Evolutionary conservation across 805 yeast species (phyloP), one percentile per base, ranked within the genome.

Genomic region (Ascoidea rubescens): DNA sequence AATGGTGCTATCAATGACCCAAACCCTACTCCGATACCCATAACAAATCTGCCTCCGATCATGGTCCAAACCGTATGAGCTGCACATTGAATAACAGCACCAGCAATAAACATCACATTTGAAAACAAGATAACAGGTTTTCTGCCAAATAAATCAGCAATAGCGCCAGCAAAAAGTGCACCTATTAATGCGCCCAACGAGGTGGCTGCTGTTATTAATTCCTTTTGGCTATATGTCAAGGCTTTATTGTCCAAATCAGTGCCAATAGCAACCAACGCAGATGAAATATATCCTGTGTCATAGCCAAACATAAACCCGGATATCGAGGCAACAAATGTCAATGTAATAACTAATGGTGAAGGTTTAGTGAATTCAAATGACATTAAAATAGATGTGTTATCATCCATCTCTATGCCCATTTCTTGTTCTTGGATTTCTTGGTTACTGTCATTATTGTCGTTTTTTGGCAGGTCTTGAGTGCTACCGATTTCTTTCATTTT

Each of bases 271-370:
- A 90, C 96, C 60, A 91, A 73, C 0, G 97, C 97, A 17, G 95
- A 82, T 4, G 98, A 91, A 46, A 91, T 90, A 67, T 91, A 91
- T 59, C 98, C 98, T 0, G 98, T 91, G 66, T 91, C 99, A 63
- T 91, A 91, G 59, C 99, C 99, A 68, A 91, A 91, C 88, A 91
- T 80, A 68, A 90, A 88, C 1, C 98, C 98, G 0, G 96, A 89
- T 56, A 91, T 83, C 5, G 96, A 89, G 0, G 96, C 80, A 31
- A 82, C 80, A 50, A 82, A 71, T 0, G 96, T 86, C 51, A 89
- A 67, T 31, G 77, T 67, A 30, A 88, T 69, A 50, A 89, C 87
- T 60, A 86, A 67, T 5, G 72, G 67, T 8, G 93, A 74, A 3
- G 87, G 82, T 68, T 21, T 73, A 12, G 74, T 73, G 59, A 72